Base-by-base conservation (phyloP, 768 basidiomycete genomes). In the Lepiota brunneoincarnata region DNA sequence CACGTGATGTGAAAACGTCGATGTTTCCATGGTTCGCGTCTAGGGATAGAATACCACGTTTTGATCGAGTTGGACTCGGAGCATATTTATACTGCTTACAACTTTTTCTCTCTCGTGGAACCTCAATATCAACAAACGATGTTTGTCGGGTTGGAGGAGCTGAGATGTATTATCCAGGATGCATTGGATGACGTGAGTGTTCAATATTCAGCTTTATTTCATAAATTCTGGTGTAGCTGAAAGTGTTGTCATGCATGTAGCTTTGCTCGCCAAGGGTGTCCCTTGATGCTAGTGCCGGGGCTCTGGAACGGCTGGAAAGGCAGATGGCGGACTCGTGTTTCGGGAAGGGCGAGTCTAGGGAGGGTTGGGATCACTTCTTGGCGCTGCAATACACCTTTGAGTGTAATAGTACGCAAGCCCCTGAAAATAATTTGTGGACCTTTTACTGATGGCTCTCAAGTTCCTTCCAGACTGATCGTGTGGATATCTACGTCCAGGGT, bases 361-460 rank as follows among this genome's bases (percentile, higher is more conserved):
- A 74, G 24, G 75, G 76, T 7, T 72, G 83, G 58, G 72, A 75
- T 35, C 67, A 71, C 42, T 89, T 91, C 67, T 64, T 85, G 17
- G 75, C 80, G 9, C 70, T 91, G 38, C 91, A 93, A 64, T 82
- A 88, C 59, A 82, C 82, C 0, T 92, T 93, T 59, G 87, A 93
- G 66, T 90, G 86, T 67, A 93, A 93, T 63, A 74, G 91, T 91
- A 60, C 56, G 87, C 14, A 26, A 20, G 15, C 63, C 14, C 49
- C 17, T 36, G 37, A 15, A 43, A 24, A 9, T 37, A 46, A 34
- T 23, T 36, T 21, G n/a, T 20, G 37, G 40, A 4, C 9, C 14
- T 37, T 23, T 23, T 41, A 26, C 28, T 56, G 47, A 60, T 28
- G 1, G 5, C 20, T 6, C 15, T 1, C 17, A 57, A 93, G 91